These are phyloP conservation scores for Chlamydomonas sp. DNA, from an alignment of 139 green algal genomes.

Conservation along the genomic window DNA sequence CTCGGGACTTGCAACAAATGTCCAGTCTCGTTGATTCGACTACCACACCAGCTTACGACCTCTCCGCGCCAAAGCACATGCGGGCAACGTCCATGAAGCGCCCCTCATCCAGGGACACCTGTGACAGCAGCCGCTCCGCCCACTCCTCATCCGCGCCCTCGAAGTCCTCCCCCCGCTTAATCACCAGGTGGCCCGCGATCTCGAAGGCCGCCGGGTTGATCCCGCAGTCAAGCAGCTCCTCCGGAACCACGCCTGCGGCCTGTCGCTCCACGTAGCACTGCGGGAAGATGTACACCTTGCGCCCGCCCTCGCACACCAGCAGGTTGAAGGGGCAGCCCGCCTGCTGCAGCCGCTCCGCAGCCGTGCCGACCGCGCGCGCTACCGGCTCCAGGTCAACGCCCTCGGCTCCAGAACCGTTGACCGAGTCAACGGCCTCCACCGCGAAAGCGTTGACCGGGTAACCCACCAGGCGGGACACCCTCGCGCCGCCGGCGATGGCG, in stretches of 20 bases:
- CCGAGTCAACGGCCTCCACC: constrained; percentile 75
- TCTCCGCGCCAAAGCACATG: constrained; percentile 21
- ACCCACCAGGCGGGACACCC: constrained; percentile 68
- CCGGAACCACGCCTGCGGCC: constrained; percentile 73
- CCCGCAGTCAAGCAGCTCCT: constrained; percentile 66
- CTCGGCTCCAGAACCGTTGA: not conserved
- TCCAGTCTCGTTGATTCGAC: too few species aligned
- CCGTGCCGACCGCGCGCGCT: constrained; percentile 69
- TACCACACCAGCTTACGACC: too few species aligned
- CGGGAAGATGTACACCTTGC: constrained; percentile 91
- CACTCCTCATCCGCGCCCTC: constrained; percentile 51
- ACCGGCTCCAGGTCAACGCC: not conserved
- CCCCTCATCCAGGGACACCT: constrained; percentile 71
- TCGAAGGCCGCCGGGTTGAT: constrained; percentile 98
- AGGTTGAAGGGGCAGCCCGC: constrained; percentile 96
- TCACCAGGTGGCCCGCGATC: constrained; percentile 96
- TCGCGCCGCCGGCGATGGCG: constrained; percentile 36
- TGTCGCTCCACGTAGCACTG: constrained; percentile 87
- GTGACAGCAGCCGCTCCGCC: constrained; percentile 73
- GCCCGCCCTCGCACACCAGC: constrained; percentile 91
- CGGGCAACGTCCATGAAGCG: constrained; percentile 41
- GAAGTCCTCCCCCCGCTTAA: constrained; percentile 91
- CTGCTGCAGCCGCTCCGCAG: constrained; percentile 76
- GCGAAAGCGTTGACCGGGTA: constrained; percentile 93
- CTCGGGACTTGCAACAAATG: too few species aligned